Conservation (phyloP, 768 basidiomycete genomes). For the Boletales sp. region DNA sequence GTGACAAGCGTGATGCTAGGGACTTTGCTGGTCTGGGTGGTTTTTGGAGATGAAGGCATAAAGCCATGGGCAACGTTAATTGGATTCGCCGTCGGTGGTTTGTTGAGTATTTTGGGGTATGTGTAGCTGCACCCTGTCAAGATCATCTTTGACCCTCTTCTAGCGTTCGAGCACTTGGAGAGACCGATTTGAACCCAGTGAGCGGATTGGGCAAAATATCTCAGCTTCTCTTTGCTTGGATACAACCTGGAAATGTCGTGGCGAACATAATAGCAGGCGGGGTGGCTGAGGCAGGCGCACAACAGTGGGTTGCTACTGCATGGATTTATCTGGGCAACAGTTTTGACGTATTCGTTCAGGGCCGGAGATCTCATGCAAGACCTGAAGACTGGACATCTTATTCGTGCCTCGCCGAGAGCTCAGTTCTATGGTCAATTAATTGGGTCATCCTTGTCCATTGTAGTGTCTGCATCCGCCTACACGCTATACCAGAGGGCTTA, state of each 20-base stretch:
- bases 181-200: conserved; percentile 92
- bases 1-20: conserved; percentile 59
- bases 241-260: conserved; percentile 93
- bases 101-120: conserved; percentile 86
- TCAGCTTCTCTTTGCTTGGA: conserved; percentile 90
- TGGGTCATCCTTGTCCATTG: conserved; percentile 81
- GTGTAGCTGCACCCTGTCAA: conserved; percentile 19
- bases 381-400: conserved; percentile 93
- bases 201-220: conserved; percentile 94
- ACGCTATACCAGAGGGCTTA: conserved; percentile 85
- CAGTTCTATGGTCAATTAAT: conserved; percentile 95
- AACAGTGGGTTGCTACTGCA: conserved; percentile 54
- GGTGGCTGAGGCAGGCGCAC: conserved; percentile 94
- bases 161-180: conserved; percentile 90
- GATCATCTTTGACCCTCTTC: conserved; percentile 3
- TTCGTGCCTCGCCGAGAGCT: conserved; percentile 85
- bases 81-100: conserved; percentile 76
- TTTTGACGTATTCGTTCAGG: conserved; percentile 35
- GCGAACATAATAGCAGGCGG: conserved; percentile 97
- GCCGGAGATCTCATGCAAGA: conserved; percentile 99
- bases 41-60: conserved; percentile 90
- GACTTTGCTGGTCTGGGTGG: conserved; percentile 76
- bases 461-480: conserved; percentile 87
- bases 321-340: not conserved
- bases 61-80: conserved; percentile 92